Base-by-base conservation (phyloP, 805 yeast genomes). In the Yamadazyma phyllophila region DNA sequence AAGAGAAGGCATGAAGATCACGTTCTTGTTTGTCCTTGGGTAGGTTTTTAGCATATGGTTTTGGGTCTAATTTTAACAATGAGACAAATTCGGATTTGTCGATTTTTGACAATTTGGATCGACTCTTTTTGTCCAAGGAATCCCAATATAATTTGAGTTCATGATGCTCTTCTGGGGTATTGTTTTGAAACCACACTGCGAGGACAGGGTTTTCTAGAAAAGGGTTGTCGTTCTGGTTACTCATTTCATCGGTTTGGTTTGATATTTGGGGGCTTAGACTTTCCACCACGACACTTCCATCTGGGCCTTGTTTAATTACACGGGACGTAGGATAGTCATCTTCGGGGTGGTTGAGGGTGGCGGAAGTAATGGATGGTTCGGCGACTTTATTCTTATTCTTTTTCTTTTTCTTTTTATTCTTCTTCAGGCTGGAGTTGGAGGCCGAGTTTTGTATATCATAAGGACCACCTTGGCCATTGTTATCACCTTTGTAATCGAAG, bases 211-310 rank as follows among this genome's bases (percentile, higher is more conserved):
- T 44, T 20, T n/a, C 49, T 15, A 36, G 42, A 26, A 31, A 35
- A 37, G 46, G 46, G 16, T 35, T 36, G 36, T 39, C 39, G 37
- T 41, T 27, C 27, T 45, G 14, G 15, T 20, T 17, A 37, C 17
- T 36, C 15, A 10, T 17, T 10, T 59, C 54, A 26, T 37, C 29
- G 20, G 32, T 11, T 20, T 7, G 17, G 27, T 37, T 15, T 5
- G 32, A 26, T 14, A 12, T 39, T 55, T 63, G 11, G 42, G 58
- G 5, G 46, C 58, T 44, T 41, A 80, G 58, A 42, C 78, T 74
- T 54, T 85, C 85, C 17, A 88, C 89, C 40, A 86, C 77, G 4
- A 87, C 85, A 53, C 85, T 88, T 7, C 95, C 95, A 59, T 86
- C 84, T 3, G 83, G 76, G 3, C 79, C 85, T 53, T 83, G 82